Evolutionary conservation across 163 green algal genomes (phyloP).

Genomic region (Prototheca wickerhamii): DNA sequence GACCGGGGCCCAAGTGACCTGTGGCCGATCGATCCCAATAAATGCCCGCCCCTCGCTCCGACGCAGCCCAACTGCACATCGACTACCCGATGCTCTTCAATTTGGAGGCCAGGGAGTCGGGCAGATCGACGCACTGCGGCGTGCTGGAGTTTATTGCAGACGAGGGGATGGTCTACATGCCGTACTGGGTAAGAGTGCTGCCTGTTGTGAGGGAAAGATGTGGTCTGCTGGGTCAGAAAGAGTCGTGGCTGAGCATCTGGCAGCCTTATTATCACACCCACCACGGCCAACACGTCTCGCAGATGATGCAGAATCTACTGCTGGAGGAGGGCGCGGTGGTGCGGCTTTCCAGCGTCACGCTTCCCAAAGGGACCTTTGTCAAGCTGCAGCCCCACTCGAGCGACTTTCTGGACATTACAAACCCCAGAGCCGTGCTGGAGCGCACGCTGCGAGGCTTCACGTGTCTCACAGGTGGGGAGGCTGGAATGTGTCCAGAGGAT

Average conservation of each 20-base stretch:
- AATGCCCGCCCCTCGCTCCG: too few relatives aligned
- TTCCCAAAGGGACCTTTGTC: conserved; percentile 90
- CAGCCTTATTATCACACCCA: not conserved
- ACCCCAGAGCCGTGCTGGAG: conserved; percentile 95
- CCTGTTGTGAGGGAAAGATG: not conserved
- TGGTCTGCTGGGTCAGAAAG: not conserved
- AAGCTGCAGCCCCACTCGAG: conserved; percentile 91
- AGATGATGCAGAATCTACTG: conserved; percentile 98
- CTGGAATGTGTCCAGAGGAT: not conserved
- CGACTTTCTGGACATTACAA: conserved; percentile 97
- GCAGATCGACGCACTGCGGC: conserved; percentile 84
- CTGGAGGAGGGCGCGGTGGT: conserved; percentile 88
- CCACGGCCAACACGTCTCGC: not conserved
- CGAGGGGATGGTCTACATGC: conserved; percentile 93
- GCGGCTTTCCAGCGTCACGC: conserved; percentile 62
- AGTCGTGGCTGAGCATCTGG: not conserved
- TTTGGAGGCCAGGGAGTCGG: conserved; percentile 59
- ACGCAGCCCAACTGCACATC: conserved; percentile 84
- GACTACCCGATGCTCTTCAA: conserved; percentile 99
- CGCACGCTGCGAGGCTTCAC: conserved; percentile 68
- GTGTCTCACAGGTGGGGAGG: conserved; percentile 38
- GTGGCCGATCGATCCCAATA: not conserved
- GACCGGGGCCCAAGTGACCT: not conserved
- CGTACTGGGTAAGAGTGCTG: conserved; percentile 82
- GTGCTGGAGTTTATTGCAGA: conserved; percentile 98